Base-by-base conservation (phyloP, 768 basidiomycete species). In the Porpolomopsis calyptriformis region DNA sequence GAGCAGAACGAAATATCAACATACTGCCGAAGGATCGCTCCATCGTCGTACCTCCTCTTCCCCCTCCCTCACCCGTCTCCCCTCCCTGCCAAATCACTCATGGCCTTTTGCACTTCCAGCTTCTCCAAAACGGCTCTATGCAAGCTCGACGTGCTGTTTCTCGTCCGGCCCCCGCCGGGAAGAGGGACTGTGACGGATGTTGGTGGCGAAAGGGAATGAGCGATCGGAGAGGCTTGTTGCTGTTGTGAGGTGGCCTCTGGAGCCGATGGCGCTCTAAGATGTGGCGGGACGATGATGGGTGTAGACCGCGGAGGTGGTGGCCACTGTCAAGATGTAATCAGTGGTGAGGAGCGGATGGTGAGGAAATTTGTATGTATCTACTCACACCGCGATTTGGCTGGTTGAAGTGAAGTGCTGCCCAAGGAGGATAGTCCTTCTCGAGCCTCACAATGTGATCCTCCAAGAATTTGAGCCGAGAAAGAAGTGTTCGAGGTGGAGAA, bases 341-440 rank as follows among this genome's bases (percentile, higher is more conserved):
- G 10, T 11, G 16, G 16, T 20, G 45, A 23, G 40, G 27, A 38
- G 43, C 23, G 36, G 20, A n/a, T 20, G 25, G 43, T 10, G 45
- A 44, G 24, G 45, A 44, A 10, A 38, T 33, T 34, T 29, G 40
- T n/a, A 31, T 22, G 46, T 47, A 27, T 14, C 46, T 4, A 72
- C 83, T 40, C 64, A 89, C 87, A 22, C 80, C 83, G 47, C 87
- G 77, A 54, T 78, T 73, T 2, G 87, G 87, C 57, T 90, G 86
- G 46, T 84, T 87, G 59, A 89, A 89, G 57, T 89, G 86, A n/a
- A 89, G 64, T 6, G 86, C 85, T 0, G 86, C 84, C 86, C 86
- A 89, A 4, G 86, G 84, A 2, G 86, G 86, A 55, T 85, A 88
- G 43, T 87, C 85, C 54, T 77, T 84, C 59, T 90, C 86, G 1